Base-by-base conservation (phyloP, 805 yeast species). In the Yamadazyma akitaensis region DNA sequence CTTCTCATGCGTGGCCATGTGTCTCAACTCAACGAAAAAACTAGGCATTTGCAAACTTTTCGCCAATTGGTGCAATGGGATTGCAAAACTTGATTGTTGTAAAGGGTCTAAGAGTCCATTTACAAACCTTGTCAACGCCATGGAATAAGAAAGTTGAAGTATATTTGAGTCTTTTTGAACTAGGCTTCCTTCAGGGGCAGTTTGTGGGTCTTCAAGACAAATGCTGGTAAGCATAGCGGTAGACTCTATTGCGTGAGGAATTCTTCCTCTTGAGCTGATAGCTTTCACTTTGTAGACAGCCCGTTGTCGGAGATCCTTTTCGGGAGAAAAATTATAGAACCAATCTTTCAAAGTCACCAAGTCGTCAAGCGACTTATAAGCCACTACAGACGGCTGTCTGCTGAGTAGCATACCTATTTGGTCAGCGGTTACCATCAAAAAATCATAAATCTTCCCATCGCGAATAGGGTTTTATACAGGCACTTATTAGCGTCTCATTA, bases 81-180 rank as follows among this genome's bases (percentile, higher is more conserved):
- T 77, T 0, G 96, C 97, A 59, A 68, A 84, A 37, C 75, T 78
- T 1, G 90, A 79, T 55, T 83, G 87, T 63, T 94, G 99, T 41
- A 77, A 77, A 0, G 96, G 94, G 62, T 94, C 99, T 32, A 94
- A 64, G 3, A 89, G 63, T 2, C 97, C 98, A 63, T 94, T 94
- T 21, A 94, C 97, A 66, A 92, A 89, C 48, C 95, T 71, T 24
- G 89, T 82, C 11, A 91, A 57, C 0, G 89, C 80, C 87, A 86
- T 82, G 0, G 90, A 68, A 59, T 86, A 87, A 5, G 83, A 71
- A 51, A 82, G 56, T 50, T 80, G 75, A 2, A 80, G 56, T 0
- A 70, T 51, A 40, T 60, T 60, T 14, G 66, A 53, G 41, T 75
- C 78, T 33, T 37, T 41, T 18, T 46, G 40, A 3, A 34, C 14